Base-by-base conservation (phyloP, 495 filamentous ascomycete genomes). In the Hypoxylon crocopeplum region DNA sequence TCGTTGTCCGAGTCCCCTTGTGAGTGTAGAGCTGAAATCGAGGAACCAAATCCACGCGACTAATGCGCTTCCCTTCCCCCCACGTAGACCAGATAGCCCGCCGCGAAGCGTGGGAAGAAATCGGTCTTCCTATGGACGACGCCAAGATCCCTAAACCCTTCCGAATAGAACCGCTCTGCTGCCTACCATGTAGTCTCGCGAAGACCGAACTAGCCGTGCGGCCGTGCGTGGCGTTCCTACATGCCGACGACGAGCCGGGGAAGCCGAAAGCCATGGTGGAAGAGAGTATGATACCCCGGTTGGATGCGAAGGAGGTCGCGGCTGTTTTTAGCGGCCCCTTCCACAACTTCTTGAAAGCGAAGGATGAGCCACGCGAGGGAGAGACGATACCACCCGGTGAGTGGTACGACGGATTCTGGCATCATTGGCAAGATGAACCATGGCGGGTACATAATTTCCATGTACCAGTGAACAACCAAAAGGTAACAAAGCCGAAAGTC, bases 391-490 rank as follows among this genome's bases (percentile, higher is more conserved):
- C 81, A 5, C 75, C 75, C 1, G 81, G 88, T 10, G 79, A 83
- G 44, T 92, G 88, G 88, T 89, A 90, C 71, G 72, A 80, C 38
- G 83, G 85, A 25, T 72, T 73, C 27, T 95, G 91, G 91, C 74
- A 79, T 10, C 70, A 78, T 49, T 90, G 82, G 82, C 77, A 88
- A 61, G 81, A 80, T 39, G 71, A 69, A 30, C 75, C 69, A 37
- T 92, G 88, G 88, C 77, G 84, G 64, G 88, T 94, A 83, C 91
- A 97, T 66, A 91, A 93, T 71, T 97, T 96, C 78, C 88, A 87
- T 73, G 90, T 95, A 10, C 91, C 91, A 0, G 79, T 90, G 24
- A 76, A 71, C 51, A 80, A 83, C 50, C 80, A 85, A 69, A 77
- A 68, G 7, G 84, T 90, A 15, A 77, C 84, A 19, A 84, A 80